A percentile compares a stretch with the other conserved stretches of the same genome.
Conservation (phyloP, 2,329 filamentous ascomycete species). For the Nothopassalora personata region DNA sequence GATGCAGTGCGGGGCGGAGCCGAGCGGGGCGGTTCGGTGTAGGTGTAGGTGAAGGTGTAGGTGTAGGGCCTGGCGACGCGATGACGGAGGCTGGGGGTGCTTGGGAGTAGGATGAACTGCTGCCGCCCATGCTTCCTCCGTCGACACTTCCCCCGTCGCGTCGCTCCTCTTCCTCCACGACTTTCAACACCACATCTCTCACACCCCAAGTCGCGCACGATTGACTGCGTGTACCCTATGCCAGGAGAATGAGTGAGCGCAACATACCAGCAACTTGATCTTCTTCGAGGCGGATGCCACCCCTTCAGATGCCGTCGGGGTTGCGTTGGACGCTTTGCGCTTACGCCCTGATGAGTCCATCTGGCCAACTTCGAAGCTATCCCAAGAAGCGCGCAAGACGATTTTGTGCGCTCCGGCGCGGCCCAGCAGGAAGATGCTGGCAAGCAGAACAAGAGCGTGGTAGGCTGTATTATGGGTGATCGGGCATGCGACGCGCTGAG, state of each 20-base stretch:
- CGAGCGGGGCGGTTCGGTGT: neutral
- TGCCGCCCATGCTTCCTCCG: conserved; percentile 12
- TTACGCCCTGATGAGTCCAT: conserved; percentile 47
- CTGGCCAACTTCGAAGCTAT: neutral
- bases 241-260: neutral
- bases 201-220: neutral
- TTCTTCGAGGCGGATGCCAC: conserved; percentile 47
- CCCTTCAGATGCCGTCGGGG: conserved; percentile 43
- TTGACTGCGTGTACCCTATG: too few species aligned
- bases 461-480: neutral
- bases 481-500: too few species aligned
- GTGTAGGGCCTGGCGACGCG: conserved; percentile 7
- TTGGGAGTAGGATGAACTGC: conserved; percentile 18
- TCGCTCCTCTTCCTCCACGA: neutral
- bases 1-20: neutral
- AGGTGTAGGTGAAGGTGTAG: neutral
- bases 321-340: conserved; percentile 50
- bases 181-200: neutral
- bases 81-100: conserved; percentile 23
- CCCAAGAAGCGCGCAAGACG: neutral
- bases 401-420: too few species aligned
- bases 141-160: conserved; percentile 16
- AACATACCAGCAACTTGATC: conserved; percentile 55
- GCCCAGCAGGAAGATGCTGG: neutral
- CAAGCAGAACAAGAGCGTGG: neutral